Evolutionary conservation across 306 rosid genomes (phyloP), one percentile per base, ranked within the genome.

Genomic region (Quercus cerris): DNA sequence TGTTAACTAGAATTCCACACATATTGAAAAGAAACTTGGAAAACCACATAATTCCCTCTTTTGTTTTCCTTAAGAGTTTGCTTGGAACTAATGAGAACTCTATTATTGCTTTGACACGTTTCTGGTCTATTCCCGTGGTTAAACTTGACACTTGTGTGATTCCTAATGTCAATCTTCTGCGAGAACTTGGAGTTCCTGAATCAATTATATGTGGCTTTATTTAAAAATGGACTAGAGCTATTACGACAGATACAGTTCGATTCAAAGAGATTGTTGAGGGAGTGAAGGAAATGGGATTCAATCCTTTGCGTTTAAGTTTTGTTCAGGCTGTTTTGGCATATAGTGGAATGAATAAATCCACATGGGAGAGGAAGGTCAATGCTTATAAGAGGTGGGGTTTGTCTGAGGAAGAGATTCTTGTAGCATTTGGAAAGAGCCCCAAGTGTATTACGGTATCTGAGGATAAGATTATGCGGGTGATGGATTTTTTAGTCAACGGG

Each of bases 311-410:
- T 4, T 1, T 28, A 1, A 19, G 33, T 9, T 89, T 91, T 63
- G 9, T 13, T 4, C 0, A 13, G 0, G 97, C 91, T 0, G 56
- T 88, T 57, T 3, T n/a, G 5, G 86, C 85, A 14, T 69, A 78
- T 72, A 19, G 18, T 6, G 6, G 69, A 2, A 14, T 84, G 58
- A 75, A 54, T 11, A 68, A 86, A 77, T 49, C 83, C 30, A 71
- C 33, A 3, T 92, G 91, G 93, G 75, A 33, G 38, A 33, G 38
- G 38, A 33, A 5, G 38, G 71, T 89, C 9, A 72, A 74, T 10
- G 56, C 49, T 38, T 92, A 18, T 41, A 89, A 71, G 78, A 84
- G 35, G 31, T 92, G 92, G 93, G 97, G 95, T 20, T 92, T 84
- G 86, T 73, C 87, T 6, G 85, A 90, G 17, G 90, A 86, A 20